A percentile compares a stretch with the other conserved stretches of the same genome.
phyloP scores from a whole-genome alignment of 768 basidiomycete genomes.

The Boletus tomentosulus region DNA sequence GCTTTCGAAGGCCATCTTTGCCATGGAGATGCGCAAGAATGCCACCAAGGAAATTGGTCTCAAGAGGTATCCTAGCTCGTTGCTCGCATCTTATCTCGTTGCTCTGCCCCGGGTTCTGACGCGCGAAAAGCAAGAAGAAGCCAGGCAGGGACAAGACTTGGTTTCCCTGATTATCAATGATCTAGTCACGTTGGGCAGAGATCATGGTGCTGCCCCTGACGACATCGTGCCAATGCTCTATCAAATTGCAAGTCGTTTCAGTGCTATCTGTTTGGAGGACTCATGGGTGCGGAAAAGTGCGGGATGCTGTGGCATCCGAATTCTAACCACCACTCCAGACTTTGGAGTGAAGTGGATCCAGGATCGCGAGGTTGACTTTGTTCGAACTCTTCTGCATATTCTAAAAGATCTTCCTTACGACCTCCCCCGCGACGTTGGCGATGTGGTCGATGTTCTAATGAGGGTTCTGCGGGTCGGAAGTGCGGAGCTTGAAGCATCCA shows the following conservation, averaged over 20 bases:
- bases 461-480: slow-evolving; percentile 61
- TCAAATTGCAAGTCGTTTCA: slow-evolving; percentile 79
- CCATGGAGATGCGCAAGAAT: slow-evolving; percentile 63
- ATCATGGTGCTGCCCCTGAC: slow-evolving; percentile 42
- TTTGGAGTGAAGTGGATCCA: slow-evolving; percentile 75
- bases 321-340: slow-evolving; percentile 68
- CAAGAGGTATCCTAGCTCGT: slow-evolving; percentile 51
- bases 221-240: slow-evolving; percentile 70
- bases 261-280: slow-evolving; percentile 85
- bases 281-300: slow-evolving; percentile 88
- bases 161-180: slow-evolving; percentile 63
- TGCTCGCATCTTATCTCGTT: slow-evolving; percentile 74
- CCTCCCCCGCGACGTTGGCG: slow-evolving; percentile 74
- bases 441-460: slow-evolving; percentile 73
- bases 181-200: slow-evolving; percentile 53
- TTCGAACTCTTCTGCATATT: slow-evolving; percentile 85
- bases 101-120: slow-evolving; percentile 74
- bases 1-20: slow-evolving; percentile 68
- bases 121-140: slow-evolving; percentile 58
- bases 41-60: slow-evolving; percentile 49
- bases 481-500: slow-evolving; percentile 41
- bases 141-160: slow-evolving; percentile 53
- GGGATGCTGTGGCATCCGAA: slow-evolving; percentile 79
- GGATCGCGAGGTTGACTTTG: slow-evolving; percentile 85
- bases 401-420: slow-evolving; percentile 94